Evolutionary conservation across 352 stramenopile species (phyloP).

Genomic region (Phytopythium kandeliae): DNA sequence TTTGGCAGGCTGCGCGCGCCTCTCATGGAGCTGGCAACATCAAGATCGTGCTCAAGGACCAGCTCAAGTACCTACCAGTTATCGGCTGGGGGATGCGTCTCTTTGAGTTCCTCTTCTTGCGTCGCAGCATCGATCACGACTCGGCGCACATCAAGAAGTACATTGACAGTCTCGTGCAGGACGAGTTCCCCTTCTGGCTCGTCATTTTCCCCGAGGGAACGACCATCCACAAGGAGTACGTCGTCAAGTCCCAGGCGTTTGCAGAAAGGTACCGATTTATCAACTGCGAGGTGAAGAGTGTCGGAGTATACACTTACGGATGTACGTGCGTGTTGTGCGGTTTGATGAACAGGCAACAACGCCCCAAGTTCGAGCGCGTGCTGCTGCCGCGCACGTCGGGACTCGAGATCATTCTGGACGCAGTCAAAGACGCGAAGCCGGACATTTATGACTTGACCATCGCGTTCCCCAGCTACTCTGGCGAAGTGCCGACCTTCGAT

Average conservation of each 20-base stretch:
- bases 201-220: constrained; percentile 89
- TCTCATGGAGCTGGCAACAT: constrained; percentile 68
- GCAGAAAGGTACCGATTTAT: constrained; percentile 63
- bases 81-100: constrained; percentile 87
- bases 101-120: constrained; percentile 90
- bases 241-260: constrained; percentile 89
- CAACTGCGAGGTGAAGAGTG: background rate
- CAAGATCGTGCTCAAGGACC: constrained; percentile 91
- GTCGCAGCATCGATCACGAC: constrained; percentile 77
- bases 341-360: constrained; percentile 25
- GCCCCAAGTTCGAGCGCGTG: constrained; percentile 88
- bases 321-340: background rate
- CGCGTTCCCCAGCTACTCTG: constrained; percentile 77
- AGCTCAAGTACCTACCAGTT: constrained; percentile 86
- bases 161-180: constrained; percentile 69
- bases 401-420: constrained; percentile 91
- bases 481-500: constrained; percentile 82
- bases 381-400: constrained; percentile 90
- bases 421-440: constrained; percentile 73
- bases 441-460: constrained; percentile 94
- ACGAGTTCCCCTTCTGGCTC: constrained; percentile 86
- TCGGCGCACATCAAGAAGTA: constrained; percentile 66
- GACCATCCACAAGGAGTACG: constrained; percentile 85
- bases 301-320: constrained; percentile 4
- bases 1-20: constrained; percentile 79